Evolutionary conservation across 2,329 filamentous ascomycete species (phyloP), one percentile per base, ranked within the genome.

Genomic region (Colletotrichum sansevieriae): DNA sequence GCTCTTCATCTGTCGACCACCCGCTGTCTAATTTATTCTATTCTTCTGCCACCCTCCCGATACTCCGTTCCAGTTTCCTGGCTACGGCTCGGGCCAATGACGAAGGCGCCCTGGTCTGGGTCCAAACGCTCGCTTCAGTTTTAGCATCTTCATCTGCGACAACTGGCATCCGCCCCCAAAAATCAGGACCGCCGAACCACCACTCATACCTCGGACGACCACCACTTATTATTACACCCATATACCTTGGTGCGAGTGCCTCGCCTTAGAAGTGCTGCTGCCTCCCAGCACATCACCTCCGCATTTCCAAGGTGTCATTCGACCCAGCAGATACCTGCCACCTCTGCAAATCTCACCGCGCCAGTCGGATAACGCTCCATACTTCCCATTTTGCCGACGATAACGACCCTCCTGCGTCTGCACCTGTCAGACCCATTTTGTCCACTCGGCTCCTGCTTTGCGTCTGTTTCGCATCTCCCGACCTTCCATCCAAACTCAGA

Each of bases 51-150:
- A 54, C 52, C 58, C 15, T 52, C 20, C 18, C 5, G 41, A 43
- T 22, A 25, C 29, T 29, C 29, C 29, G 29, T 29, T 1, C 47
- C 44, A 44, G 55, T 66, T 65, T 56, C 62, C 49, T 43, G 49
- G 13, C 39, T 29, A 49, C 12, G 41, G 61, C 62, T 60, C n/a
- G 18, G 49, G 25, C 63, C 62, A 69, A 66, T 69, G 66, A 69
- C 66, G 63, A 54, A 37, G 49, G 33, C 62, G 56, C 56, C 66
- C 66, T 52, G 18, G 11, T 49, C 62, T 44, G 63, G 62, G 62
- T 66, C 66, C 66, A 69, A 69, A 69, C 66, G 55, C 62, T 69
- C 66, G 66, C 66, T 69, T 69, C 66, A 69, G 56, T 69, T 69
- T 69, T 69, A 69, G 66, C 44, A 66, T 66, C 66, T 66, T 69